Conservation (phyloP, 2,329 filamentous ascomycete species). For the Epichloe scottii region DNA sequence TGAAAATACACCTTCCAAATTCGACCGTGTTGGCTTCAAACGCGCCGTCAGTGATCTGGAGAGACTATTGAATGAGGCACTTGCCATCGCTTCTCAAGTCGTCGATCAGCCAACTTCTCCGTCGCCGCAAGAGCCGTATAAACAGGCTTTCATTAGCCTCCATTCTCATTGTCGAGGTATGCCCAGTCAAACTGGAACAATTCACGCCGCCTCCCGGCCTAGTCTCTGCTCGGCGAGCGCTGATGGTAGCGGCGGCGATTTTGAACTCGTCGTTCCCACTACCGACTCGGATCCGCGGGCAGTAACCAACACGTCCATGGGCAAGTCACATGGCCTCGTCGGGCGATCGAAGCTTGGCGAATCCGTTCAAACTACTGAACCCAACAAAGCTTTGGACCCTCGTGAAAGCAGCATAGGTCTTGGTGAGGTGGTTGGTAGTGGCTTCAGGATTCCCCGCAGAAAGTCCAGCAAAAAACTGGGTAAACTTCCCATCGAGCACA, state of each 20-base stretch:
- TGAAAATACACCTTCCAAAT: slow-evolving; percentile 10
- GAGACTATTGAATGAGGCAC: slow-evolving; percentile 32
- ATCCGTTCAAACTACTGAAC: not conserved
- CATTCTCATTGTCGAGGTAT: slow-evolving; percentile 6
- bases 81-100: slow-evolving; percentile 29
- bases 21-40: slow-evolving; percentile 20
- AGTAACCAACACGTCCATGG: not conserved
- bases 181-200: not conserved
- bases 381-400: slow-evolving; percentile 1
- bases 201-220: not conserved
- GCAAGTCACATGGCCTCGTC: not conserved
- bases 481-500: not conserved
- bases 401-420: not conserved
- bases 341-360: not conserved
- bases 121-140: slow-evolving; percentile 5
- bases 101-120: slow-evolving; percentile 19
- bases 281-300: not conserved
- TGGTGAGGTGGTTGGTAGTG: not conserved
- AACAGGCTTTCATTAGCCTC: slow-evolving; percentile 8
- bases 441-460: slow-evolving; percentile 4
- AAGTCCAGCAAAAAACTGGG: slow-evolving; percentile 8
- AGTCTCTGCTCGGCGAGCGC: slow-evolving; percentile 4
- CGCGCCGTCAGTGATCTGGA: slow-evolving; percentile 31
- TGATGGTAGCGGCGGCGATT: slow-evolving; percentile 6
- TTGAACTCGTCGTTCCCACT: not conserved